These are phyloP conservation scores for Cutaneotrichosporon dermatis DNA, from an alignment of 1,284 basidiomycete species.

Conservation along the genomic window DNA sequence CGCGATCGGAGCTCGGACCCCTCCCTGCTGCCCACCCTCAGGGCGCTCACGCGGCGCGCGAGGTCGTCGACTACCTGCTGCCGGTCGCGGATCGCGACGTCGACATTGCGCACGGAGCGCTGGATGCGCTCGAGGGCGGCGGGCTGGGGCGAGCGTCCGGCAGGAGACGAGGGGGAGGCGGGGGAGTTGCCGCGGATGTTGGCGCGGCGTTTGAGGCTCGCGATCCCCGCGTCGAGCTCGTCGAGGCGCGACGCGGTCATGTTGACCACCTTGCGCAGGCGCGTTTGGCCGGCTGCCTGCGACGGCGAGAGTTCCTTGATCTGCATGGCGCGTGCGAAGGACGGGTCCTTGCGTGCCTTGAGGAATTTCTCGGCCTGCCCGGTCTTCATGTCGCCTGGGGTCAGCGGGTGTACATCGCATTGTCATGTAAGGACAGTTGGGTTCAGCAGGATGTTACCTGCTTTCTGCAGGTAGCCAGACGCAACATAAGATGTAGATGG, in stretches of 20 bases:
- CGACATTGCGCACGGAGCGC: conserved; percentile 52
- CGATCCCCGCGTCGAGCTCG: conserved; percentile 41
- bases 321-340: conserved; percentile 51
- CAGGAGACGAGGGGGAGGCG: no score
- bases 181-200: conserved; percentile 10
- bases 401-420: conserved; percentile 3
- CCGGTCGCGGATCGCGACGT: conserved; percentile 46
- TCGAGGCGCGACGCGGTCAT: conserved; percentile 47
- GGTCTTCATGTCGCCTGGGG: conserved; percentile 49
- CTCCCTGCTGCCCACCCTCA: conserved; percentile 23
- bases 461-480: no score
- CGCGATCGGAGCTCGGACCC: conserved; percentile 3
- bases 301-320: conserved; percentile 53
- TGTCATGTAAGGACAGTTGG: no score
- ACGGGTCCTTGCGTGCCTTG: conserved; percentile 51
- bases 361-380: conserved; percentile 52
- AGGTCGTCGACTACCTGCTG: conserved; percentile 51
- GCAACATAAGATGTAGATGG: no score
- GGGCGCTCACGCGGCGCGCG: conserved; percentile 43
- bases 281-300: conserved; percentile 51
- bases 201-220: conserved; percentile 36
- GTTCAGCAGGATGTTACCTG: no score
- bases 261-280: conserved; percentile 48
- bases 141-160: conserved; percentile 3
- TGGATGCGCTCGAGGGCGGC: conserved; percentile 51